Evolutionary conservation across 2,329 filamentous ascomycete species (phyloP), one percentile per base, ranked within the genome.

Genomic region (Colletotrichum caudatum): DNA sequence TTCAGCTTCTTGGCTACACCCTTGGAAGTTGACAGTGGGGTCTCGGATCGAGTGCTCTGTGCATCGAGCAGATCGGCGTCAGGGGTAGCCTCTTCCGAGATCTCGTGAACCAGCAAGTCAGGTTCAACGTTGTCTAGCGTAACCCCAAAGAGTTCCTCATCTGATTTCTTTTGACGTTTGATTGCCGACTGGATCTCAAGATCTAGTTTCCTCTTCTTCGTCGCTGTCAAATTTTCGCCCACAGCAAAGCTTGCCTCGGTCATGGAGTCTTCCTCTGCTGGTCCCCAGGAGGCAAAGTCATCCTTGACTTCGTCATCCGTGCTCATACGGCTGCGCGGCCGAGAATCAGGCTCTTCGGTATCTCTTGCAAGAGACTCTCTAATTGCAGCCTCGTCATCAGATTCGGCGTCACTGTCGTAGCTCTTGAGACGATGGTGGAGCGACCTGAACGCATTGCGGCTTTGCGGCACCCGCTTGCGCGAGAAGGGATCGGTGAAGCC

Each of bases 301-400:
- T 89, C 85, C 75, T 87, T 87, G 60, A 79, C 81, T 68, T 74
- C 72, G 35, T 74, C 72, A 70, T 91, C 89, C 1, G 87, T 87
- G 77, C 87, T 90, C 85, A 91, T 88, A 53, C 92, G 93, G 80
- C 93, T 97, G 56, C 91, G 90, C 60, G 92, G 92, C 53, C 92
- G 89, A 74, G 93, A 97, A 72, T 96, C 95, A 44, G 91, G 90
- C 74, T 96, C 95, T 78, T 97, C 95, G 0, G 93, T 97, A 78
- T 95, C 94, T 57, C 91, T 87, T 16, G 88, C 89, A 60, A 91
- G 81, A 16, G 92, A 90, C 44, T 83, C 83, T 50, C 84, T 82
- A 58, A 88, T 88, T 74, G 89, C 88, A 1, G 81, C 84, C 67
- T 98, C 94, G 75, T 97, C 95, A 74, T 97, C 95, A 0, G 94